Conservation (phyloP, 371 early-diverging fungal species). For the Mortierella sp. region DNA sequence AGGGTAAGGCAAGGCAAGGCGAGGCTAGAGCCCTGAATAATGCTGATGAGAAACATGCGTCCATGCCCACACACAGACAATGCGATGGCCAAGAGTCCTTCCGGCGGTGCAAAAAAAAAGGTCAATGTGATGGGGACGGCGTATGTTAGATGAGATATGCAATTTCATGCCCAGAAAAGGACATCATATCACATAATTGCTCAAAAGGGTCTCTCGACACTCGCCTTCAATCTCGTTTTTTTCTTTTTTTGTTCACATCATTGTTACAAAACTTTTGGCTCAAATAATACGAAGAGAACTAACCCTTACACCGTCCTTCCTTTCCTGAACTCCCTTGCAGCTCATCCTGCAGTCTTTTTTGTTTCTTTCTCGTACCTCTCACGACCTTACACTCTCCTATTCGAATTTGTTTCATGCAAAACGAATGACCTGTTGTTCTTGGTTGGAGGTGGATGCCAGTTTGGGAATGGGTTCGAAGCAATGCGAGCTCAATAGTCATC, state of each 20-base stretch:
- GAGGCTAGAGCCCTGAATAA: too few species aligned
- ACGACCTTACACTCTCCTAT: too few species aligned
- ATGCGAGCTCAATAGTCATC: neutral
- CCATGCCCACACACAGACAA: too few species aligned
- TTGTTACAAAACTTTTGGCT: neutral
- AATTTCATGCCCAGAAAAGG: slow-evolving; percentile 4
- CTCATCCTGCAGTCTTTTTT: neutral
- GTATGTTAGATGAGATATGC: neutral
- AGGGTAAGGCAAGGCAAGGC: too few species aligned
- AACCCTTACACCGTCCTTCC: neutral
- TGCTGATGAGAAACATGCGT: too few species aligned
- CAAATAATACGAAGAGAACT: neutral
- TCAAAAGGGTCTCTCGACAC: neutral
- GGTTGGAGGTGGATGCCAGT: neutral
- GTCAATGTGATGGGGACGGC: neutral
- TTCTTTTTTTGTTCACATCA: neutral
- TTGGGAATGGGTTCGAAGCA: slow-evolving; percentile 5
- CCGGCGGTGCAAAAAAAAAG: too few species aligned
- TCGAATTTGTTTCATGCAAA: neutral
- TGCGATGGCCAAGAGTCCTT: too few species aligned
- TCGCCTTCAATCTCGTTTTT: neutral
- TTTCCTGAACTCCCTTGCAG: neutral
- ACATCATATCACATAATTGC: neutral
- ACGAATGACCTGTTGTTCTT: neutral
- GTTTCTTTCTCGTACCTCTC: too few species aligned